Percentiles rank a stretch among this genome's conserved stretches.
phyloP scores from a whole-genome alignment of 192 early-diverging fungal genomes.

The Chytriomyces hyalinus region DNA sequence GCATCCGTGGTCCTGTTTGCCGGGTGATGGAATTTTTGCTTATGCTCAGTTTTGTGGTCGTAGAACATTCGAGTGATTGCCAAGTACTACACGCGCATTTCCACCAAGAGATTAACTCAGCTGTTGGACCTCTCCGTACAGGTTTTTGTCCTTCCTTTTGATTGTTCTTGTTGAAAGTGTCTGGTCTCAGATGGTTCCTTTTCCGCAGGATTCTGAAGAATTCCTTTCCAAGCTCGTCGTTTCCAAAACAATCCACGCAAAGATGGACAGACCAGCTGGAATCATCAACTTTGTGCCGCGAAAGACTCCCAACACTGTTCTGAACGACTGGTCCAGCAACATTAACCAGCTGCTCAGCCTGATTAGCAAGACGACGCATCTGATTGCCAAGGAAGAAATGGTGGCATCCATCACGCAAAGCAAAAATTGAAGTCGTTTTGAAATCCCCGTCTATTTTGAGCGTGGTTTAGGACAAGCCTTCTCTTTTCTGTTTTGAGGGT shows the following conservation, averaged over 20 bases:
- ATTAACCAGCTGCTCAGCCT: conserved; percentile 85
- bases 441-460: no score
- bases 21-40: neutral
- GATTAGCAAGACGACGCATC: conserved; percentile 87
- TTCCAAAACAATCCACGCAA: conserved; percentile 92
- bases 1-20: neutral
- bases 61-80: conserved; percentile 95
- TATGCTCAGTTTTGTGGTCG: neutral
- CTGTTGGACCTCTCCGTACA: conserved; percentile 82
- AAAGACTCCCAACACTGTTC: conserved; percentile 84
- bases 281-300: conserved; percentile 84
- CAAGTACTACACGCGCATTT: conserved; percentile 92
- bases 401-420: conserved; percentile 45
- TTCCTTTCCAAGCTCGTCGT: conserved; percentile 94
- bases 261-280: conserved; percentile 91
- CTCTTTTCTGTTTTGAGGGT: no score
- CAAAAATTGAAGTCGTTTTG: conserved; percentile 25
- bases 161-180: neutral
- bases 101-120: conserved; percentile 83
- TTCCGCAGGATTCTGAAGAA: conserved; percentile 78
- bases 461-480: no score
- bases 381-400: conserved; percentile 67
- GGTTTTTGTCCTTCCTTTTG: conserved; percentile 44
- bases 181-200: neutral
- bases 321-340: conserved; percentile 94